A percentile compares a stretch with the other conserved stretches of the same genome.
These are phyloP conservation scores for Diaporthe longicolla DNA, from an alignment of 2,329 filamentous ascomycete genomes.

Conservation along the genomic window DNA sequence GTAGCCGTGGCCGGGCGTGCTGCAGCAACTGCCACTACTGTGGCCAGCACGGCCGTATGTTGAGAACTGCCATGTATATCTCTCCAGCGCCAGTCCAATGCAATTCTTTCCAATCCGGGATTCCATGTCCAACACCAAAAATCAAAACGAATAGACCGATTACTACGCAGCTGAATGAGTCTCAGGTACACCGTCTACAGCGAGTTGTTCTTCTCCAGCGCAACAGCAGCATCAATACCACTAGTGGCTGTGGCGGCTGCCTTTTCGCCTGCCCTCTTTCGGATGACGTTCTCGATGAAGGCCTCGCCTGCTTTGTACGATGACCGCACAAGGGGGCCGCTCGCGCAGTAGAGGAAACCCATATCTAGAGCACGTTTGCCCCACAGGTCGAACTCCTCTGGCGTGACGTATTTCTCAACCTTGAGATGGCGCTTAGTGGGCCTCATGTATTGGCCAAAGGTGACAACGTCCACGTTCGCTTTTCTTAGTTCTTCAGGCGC, in stretches of 20 bases:
- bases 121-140: constrained; percentile 22
- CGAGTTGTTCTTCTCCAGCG: constrained; percentile 49
- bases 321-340: constrained; percentile 91
- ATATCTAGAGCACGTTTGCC: constrained; percentile 89
- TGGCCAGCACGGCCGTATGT: background rate
- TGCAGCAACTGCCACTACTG: background rate
- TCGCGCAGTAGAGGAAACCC: constrained; percentile 97
- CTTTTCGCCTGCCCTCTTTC: constrained; percentile 76
- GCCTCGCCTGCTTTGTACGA: constrained; percentile 98
- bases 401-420: constrained; percentile 94
- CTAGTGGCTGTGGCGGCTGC: constrained; percentile 48
- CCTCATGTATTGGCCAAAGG: constrained; percentile 99
- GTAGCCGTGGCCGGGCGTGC: constrained; percentile 6
- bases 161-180: background rate
- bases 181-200: constrained; percentile 7
- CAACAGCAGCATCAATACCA: constrained; percentile 57
- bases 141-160: background rate
- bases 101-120: constrained; percentile 9
- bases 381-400: constrained; percentile 93
- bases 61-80: constrained; percentile 9
- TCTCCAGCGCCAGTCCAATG: constrained; percentile 36
- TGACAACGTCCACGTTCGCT: constrained; percentile 91
- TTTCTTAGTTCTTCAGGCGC: constrained; percentile 77
- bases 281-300: constrained; percentile 98
- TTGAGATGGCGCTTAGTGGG: constrained; percentile 98